Evolutionary conservation across 768 basidiomycete species (phyloP).

Genomic region (Boletus subcaerulescens): DNA sequence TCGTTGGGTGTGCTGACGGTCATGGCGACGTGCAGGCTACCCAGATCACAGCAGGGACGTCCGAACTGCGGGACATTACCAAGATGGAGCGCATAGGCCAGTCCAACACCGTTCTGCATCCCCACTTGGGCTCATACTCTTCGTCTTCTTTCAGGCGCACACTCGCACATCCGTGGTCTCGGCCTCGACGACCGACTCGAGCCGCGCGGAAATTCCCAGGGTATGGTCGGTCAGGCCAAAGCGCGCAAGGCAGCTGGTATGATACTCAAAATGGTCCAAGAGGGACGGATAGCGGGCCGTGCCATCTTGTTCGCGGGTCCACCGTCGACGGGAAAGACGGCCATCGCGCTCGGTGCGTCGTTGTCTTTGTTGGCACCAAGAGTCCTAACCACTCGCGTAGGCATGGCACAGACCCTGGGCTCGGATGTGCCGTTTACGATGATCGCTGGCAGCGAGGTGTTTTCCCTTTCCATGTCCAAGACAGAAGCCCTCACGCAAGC

Average conservation of each 20-base stretch:
- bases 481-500: constrained; percentile 98
- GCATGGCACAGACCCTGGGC: constrained; percentile 95
- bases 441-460: constrained; percentile 97
- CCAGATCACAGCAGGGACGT: constrained; percentile 73
- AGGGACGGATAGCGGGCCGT: constrained; percentile 91
- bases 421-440: constrained; percentile 96
- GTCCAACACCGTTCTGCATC: constrained; percentile 1
- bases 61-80: constrained; percentile 81
- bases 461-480: constrained; percentile 97
- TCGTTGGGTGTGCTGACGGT: constrained; percentile 1
- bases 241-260: constrained; percentile 97
- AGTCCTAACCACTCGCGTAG: constrained; percentile 37
- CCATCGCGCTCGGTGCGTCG: constrained; percentile 86
- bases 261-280: constrained; percentile 97
- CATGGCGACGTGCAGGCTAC: constrained; percentile 44
- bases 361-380: too few species aligned
- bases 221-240: constrained; percentile 96
- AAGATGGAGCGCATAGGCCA: constrained; percentile 92
- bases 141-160: constrained; percentile 57
- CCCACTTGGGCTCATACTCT: neutral
- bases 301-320: constrained; percentile 98
- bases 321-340: constrained; percentile 96
- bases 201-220: constrained; percentile 84
- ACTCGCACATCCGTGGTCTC: constrained; percentile 93
- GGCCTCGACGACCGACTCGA: constrained; percentile 92